Evolutionary conservation across 2,329 filamentous ascomycete genomes (phyloP), one percentile per base, ranked within the genome.

Genomic region (Plenodomus lindquistii): DNA sequence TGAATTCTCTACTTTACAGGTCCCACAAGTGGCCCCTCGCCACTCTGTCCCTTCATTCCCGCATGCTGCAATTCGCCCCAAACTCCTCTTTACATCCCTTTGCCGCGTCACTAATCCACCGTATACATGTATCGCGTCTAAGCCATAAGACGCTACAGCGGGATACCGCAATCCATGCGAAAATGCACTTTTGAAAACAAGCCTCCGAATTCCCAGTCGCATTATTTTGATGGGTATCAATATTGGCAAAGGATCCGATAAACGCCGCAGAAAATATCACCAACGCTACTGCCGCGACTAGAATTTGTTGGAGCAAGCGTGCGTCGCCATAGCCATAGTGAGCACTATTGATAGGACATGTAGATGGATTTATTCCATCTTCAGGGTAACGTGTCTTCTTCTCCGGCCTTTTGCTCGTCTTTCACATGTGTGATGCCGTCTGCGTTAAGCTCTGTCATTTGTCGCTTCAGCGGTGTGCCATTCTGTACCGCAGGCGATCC

Each of bases 401-500:
- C 27, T 15, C 15, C 15, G 6, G 27, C 6, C 27, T 31, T 31
- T 13, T 8, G 6, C 27, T 24, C 35, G 13, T 59, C 50, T 39
- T 60, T 53, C 8, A 46, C 50, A 18, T 44, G 48, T 11, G 36
- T 42, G 7, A 42, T 40, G 22, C 55, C 50, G 18, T 52, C 59
- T 27, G 44, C 48, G 34, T 44, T 51, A 21, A 55, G 50, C 18
- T 62, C 62, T 6, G 53, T 48, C 22, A 59, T 24, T 2, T 62
- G 47, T 10, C 54, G 57, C 19, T 58, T 61, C 13, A 58, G 34
- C 8, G 59, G 58, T 4, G 66, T 59, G 8, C 60, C 59, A n/a
- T 52, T 63, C 35, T 60, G 62, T 8, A 66, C 51, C 5, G 66
- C 65, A 27, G 68, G 68, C 9, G 67, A 70, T 8, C 68, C 67